Evolutionary conservation across 108 stramenopile species (phyloP), one percentile per base, ranked within the genome.

Genomic region (Parietichytrium sp.): DNA sequence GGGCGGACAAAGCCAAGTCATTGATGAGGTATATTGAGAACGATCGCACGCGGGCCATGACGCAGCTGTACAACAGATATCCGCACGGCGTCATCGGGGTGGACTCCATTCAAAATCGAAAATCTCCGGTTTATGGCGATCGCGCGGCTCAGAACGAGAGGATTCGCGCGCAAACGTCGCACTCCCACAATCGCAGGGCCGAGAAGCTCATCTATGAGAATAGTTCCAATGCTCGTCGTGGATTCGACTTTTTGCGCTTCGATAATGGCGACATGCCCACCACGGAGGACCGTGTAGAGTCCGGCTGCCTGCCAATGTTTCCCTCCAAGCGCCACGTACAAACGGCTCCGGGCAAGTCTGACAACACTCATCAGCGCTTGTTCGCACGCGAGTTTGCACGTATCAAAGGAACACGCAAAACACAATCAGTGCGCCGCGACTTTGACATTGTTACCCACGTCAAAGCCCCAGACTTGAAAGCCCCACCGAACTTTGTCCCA

Each of bases 371-470:
- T 27, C 61, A 72, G 61, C 61, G 61, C 10, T 42, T 72, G 10
- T 72, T 72, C 20, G 61, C 61, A 10, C 61, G 61, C 13, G 61
- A 72, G 15, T 72, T 72, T 20, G 45, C 45, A n/a, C 6, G 20
- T 7, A 33, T 42, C 33, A 72, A 38, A 42, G 61, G 61, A 33
- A 42, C 45, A 25, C 61, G 61, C 16, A 33, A 42, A 6, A 72
- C 36, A 13, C 18, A 72, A 25, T 33, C 61, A 25, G n/a, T 45
- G 23, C 36, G 36, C 38, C 61, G 61, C 16, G 20, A 72, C 33
- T 72, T 72, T 45, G 61, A 72, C 42, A 72, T 72, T 3, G 61
- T 72, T 6, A 72, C 61, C 42, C n/a, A n/a, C n/a, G n/a, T n/a
- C n/a, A n/a, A n/a, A n/a, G n/a, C n/a, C n/a, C n/a, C n/a, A n/a